Base-by-base conservation (phyloP, 129 eudicot genomes). In the Apium graveolens region DNA sequence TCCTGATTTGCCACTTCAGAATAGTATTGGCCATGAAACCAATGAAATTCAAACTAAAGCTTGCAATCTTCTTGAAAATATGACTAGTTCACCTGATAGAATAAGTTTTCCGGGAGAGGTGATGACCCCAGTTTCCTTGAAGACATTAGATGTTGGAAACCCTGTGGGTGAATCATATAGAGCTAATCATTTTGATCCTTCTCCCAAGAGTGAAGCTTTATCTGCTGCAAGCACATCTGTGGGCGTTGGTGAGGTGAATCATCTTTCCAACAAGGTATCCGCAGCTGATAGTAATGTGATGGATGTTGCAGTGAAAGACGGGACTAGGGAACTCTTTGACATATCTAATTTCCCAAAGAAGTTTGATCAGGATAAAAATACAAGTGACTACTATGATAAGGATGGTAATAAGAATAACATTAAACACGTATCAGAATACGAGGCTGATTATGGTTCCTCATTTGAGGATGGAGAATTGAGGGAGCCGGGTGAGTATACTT, bases 381-480 rank as follows among this genome's bases (percentile, higher is more conserved):
- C 66, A 71, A 83, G 74, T 44, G 85, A 82, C 34, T 74, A 86
- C 1, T 73, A 77, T 69, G 85, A 82, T 48, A 84, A 76, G 69
- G 85, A 80, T 29, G 88, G 80, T 39, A 82, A 80, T 16, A 31
- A 79, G 76, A 83, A 44, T 73, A 84, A 66, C 66, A 79, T 78
- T 53, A 85, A 84, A 75, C 76, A 73, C 42, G 34, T 51, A 39
- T 84, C 79, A 55, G 76, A 81, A 49, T 62, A 55, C 45, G 78
- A 85, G 78, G 85, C 44, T 27, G 96, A 83, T 82, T 90, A 90
- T 80, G 97, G 91, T 78, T 93, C 98, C 79, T 88, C 90, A 9
- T 89, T 84, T 78, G 97, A 90, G 82, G 98, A 93, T 73, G 92
- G 94, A 44, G 98, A 93, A 78, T 80, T 93, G 72, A 87, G 97